Evolutionary conservation across 805 yeast genomes (phyloP), one percentile per base, ranked within the genome.

Genomic region (Gaillardinia entomophila): DNA sequence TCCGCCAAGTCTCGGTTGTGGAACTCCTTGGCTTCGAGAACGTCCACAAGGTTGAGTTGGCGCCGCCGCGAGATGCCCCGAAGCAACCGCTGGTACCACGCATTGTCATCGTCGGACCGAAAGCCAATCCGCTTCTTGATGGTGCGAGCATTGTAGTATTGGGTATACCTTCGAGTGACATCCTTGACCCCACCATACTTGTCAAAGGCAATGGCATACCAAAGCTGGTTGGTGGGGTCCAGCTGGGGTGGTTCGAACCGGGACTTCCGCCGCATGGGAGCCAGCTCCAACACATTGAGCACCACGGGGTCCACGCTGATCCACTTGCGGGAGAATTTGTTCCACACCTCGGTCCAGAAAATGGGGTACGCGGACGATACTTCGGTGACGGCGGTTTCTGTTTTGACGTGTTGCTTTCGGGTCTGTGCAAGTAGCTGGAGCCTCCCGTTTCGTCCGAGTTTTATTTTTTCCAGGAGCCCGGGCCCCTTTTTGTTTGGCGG

Each of bases 271-370:
- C 72, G 55, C 51, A 58, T 53, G 6, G 75, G 73, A 6, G 81
- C 71, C 22, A 73, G 64, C 53, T 86, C 95, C 25, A 86, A 74
- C 6, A 71, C 55, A 35, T 73, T 57, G 35, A 79, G 70, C 18
- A 80, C 79, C 0, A 80, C 62, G 0, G 97, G 92, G 48, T 92
- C 98, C 2, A 88, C 68, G 2, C 94, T 75, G n/a, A 88, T 71
- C 94, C 96, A 90, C 31, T 68, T 73, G 37, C 77, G 70, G 4
- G 76, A 59, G 36, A 71, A 75, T 31, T 72, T 71, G 51, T 90
- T 89, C 95, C 95, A 90, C 0, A 84, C 96, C 53, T 92, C 98
- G 15, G 79, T 79, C 98, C 98, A 92, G 49, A 81, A 88, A 0
- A 88, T 69, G 0, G 97, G 97, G 47, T 65, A 81, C 6, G 35